Base-by-base conservation (phyloP, 768 basidiomycete genomes). In the Rubroboletus pulcherrimus region DNA sequence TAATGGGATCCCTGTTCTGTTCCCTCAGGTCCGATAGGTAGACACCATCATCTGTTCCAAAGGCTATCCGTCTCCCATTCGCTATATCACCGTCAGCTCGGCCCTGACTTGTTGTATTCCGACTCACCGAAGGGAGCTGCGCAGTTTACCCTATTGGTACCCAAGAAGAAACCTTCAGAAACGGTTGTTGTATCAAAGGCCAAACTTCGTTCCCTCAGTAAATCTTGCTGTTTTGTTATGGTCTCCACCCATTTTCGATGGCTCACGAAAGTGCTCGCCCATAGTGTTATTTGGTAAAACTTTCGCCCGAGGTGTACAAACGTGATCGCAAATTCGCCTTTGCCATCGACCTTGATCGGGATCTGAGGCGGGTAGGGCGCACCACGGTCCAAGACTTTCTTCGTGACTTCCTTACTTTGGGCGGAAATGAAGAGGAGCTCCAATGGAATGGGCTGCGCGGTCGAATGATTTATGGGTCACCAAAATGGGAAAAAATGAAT, bases 1-100 rank as follows among this genome's bases (percentile, higher is more conserved):
- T 93, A 29, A 92, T 78, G 0, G 96, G 97, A 24, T 93, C 91
- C 43, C 85, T 82, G 61, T 83, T 84, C 35, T 78, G 71, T 51
- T 91, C 89, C 43, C 84, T 80, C 30, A 97, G 75, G 69, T 98
- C 92, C 29, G 93, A 93, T 57, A 98, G 81, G 69, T 98, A 99
- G 26, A 99, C 89, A 26, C 97, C 97, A 60, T 98, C 94, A 64
- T 95, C 91, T 5, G 96, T 96, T n/a, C 96, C 97, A 71, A 95
- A 98, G 9, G 91, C 94, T 62, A 97, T 85, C 53, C 86, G 81
- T 63, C 88, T 77, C 12, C 93, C 96, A 53, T 82, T 82, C 65
- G 81, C 95, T 97, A 69, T 35, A 48, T 52, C 10, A 59, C 35
- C 29, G 17, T 59, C 49, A 63, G 53, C 31, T 44, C 4, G 19